Evolutionary conservation across 352 stramenopile species (phyloP).

Genomic region (Globisporangium apiculatum): DNA sequence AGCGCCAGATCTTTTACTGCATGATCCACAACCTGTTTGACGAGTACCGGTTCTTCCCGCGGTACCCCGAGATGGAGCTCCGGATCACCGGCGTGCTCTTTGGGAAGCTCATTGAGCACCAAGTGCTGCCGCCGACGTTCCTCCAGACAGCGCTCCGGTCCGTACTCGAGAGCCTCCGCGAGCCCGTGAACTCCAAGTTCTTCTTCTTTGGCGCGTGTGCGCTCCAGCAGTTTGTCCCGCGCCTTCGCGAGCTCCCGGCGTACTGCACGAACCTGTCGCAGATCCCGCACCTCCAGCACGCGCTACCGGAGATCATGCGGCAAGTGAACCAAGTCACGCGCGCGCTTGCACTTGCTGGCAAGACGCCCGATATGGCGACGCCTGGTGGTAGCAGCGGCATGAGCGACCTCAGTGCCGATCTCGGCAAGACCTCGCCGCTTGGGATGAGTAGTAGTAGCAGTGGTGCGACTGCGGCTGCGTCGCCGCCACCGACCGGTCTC

Average conservation of each 20-base stretch:
- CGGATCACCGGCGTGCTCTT: conserved; percentile 98
- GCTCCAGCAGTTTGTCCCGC: conserved; percentile 96
- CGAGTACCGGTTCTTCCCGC: conserved; percentile 99
- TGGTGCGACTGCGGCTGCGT: conserved; percentile 16
- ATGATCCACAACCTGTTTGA: conserved; percentile 99
- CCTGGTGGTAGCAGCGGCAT: background rate
- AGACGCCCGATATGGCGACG: background rate
- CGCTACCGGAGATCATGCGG: conserved; percentile 89
- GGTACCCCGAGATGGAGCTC: conserved; percentile 98
- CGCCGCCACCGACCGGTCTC: conserved; percentile 6
- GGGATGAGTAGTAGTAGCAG: conserved; percentile 20
- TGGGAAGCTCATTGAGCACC: conserved; percentile 97
- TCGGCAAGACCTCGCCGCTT: conserved; percentile 13
- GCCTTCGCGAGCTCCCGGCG: conserved; percentile 95
- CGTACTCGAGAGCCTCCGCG: conserved; percentile 95
- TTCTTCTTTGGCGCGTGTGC: conserved; percentile 99
- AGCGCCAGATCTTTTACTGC: conserved; percentile 99
- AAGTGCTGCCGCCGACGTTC: conserved; percentile 97
- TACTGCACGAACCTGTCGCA: conserved; percentile 98
- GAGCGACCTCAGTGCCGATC: conserved; percentile 3
- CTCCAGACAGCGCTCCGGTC: conserved; percentile 96
- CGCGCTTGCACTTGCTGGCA: conserved; percentile 37
- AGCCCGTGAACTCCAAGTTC: conserved; percentile 96
- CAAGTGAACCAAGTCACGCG: conserved; percentile 81
- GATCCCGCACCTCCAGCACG: conserved; percentile 95